Percentiles rank a stretch among this genome's conserved stretches.
Conservation (phyloP, 192 early-diverging fungal species). For the Backusella mclennaniae region DNA sequence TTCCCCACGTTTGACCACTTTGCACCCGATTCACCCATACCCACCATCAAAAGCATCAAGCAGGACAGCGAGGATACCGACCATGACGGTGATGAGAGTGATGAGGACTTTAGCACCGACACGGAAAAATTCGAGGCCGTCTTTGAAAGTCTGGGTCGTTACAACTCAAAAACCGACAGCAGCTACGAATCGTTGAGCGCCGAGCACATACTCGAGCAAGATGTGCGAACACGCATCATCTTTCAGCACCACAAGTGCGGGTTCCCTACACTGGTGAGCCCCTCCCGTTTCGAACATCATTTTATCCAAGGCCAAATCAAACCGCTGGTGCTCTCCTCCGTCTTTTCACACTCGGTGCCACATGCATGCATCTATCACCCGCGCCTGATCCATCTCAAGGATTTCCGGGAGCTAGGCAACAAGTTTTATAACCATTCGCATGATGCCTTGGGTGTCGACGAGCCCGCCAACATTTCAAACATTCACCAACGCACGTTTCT, state of each 20-base stretch:
- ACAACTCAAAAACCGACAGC: not conserved
- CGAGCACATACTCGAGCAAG: not conserved
- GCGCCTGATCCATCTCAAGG: not conserved
- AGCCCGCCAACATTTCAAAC: conserved; percentile 15
- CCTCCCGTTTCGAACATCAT: not conserved
- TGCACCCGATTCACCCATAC: not conserved
- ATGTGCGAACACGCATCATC: not conserved
- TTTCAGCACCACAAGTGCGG: conserved; percentile 18
- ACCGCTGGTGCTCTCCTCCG: not conserved
- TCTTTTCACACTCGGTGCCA: conserved; percentile 8
- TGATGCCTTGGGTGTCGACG: conserved; percentile 1
- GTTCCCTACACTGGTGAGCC: conserved; percentile 13
- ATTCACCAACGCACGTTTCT: conserved; percentile 23
- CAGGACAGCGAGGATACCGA: not conserved
- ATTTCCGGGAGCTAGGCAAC: conserved; percentile 1
- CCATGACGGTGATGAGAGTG: not conserved
- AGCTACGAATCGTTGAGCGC: not conserved
- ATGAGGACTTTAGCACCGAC: not conserved
- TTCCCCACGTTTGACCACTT: not conserved
- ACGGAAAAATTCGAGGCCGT: not conserved
- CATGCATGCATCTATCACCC: conserved; percentile 14
- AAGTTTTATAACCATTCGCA: conserved; percentile 14
- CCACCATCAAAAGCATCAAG: not conserved
- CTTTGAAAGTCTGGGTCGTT: conserved; percentile 2
- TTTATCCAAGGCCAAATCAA: not conserved